Percentiles rank a stretch among this genome's conserved stretches.
Evolutionary conservation across 176 grass and related monocot genomes (phyloP).

Genomic region (Triticum turgidum): DNA sequence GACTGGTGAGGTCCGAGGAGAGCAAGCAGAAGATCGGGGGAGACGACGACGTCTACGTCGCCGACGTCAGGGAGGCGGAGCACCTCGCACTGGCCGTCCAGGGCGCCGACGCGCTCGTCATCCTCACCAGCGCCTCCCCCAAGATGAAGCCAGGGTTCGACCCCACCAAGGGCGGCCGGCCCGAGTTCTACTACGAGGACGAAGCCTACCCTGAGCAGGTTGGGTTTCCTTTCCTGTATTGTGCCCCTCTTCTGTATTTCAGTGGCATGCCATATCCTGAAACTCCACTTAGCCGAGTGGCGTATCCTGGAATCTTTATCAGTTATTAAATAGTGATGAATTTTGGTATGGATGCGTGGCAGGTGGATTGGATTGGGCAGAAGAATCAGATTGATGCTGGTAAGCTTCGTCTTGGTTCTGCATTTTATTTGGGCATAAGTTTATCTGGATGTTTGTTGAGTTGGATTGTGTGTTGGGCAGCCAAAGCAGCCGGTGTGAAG

Average conservation of each 20-base stretch:
- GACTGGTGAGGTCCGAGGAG: conserved; percentile 66
- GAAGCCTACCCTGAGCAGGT: conserved; percentile 84
- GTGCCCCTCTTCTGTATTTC: background rate
- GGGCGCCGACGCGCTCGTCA: conserved; percentile 63
- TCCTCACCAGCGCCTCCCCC: conserved; percentile 73
- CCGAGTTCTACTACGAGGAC: conserved; percentile 84
- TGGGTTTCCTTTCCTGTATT: background rate
- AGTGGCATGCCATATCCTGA: background rate
- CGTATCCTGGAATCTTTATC: too few relatives aligned
- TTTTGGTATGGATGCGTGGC: background rate
- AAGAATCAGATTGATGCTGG: conserved; percentile 92
- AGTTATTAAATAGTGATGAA: background rate
- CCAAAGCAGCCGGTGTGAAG: conserved; percentile 70
- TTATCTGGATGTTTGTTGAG: background rate
- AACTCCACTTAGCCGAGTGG: background rate
- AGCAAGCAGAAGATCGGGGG: conserved; percentile 79
- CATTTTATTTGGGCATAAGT: too few relatives aligned
- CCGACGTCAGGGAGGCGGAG: conserved; percentile 55
- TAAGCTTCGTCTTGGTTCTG: background rate
- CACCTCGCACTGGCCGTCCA: conserved; percentile 52
- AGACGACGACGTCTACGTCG: conserved; percentile 52
- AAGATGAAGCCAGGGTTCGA: conserved; percentile 81
- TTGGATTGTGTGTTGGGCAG: conserved; percentile 33
- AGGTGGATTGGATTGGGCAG: conserved; percentile 90
- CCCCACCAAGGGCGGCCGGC: conserved; percentile 68